Conservation (phyloP, 345 rosid species). For the Corymbia maculata region DNA sequence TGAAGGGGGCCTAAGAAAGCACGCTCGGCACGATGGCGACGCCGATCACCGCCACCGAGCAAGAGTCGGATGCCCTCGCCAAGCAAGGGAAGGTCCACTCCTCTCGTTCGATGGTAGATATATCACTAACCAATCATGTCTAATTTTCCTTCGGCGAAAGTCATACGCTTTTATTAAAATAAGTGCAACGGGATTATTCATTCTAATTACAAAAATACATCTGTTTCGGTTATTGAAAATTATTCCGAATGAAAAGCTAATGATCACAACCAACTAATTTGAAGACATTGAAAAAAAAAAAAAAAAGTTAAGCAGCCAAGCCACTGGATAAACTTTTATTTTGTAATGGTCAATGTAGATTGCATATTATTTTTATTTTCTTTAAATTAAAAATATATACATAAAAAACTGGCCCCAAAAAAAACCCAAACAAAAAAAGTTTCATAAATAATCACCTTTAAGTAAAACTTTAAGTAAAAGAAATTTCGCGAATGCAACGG, state of each 20-base stretch:
- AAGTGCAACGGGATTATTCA: fast-evolving
- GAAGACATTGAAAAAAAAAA: background rate
- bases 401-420: background rate
- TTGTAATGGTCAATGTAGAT: background rate
- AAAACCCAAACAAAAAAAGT: background rate
- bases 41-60: fast-evolving
- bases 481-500: background rate
- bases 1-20: fast-evolving
- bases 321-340: background rate
- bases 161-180: background rate
- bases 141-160: fast-evolving
- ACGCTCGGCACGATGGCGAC: fast-evolving
- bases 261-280: background rate
- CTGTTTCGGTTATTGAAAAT: fast-evolving
- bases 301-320: background rate
- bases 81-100: too few species aligned
- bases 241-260: background rate
- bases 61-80: background rate
- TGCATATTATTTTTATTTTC: background rate
- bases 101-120: background rate
- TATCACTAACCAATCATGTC: fast-evolving
- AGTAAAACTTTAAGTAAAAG: background rate
- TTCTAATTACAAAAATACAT: background rate
- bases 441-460: background rate
- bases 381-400: background rate